Conservation (phyloP, 1,284 basidiomycete species). For the Afroboletus lepidellus region DNA sequence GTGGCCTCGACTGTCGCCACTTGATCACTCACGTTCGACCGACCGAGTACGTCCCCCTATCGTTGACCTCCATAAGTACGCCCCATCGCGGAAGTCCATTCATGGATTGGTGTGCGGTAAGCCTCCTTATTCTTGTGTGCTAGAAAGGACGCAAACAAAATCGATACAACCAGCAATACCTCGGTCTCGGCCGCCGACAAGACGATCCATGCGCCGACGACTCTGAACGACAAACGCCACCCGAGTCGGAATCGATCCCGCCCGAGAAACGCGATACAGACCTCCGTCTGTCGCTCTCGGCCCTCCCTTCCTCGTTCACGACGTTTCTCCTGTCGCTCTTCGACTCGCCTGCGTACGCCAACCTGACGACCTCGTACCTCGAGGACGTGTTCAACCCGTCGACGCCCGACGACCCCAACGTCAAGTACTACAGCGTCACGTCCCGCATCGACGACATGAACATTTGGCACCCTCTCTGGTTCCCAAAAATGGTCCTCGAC, state of each 20-base stretch:
- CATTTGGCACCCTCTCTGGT: conserved; percentile 94
- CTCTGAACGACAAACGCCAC: conserved; percentile 8
- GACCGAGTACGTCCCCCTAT: conserved; percentile 80
- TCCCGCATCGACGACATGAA: conserved; percentile 72
- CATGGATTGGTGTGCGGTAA: conserved; percentile 97
- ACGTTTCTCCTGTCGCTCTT: conserved; percentile 88
- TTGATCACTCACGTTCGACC: conserved; percentile 87
- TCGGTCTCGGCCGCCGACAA: conserved; percentile 74
- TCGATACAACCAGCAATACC: conserved; percentile 58
- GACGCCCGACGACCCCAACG: conserved; percentile 81
- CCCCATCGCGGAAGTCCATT: conserved; percentile 97
- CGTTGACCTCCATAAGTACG: conserved; percentile 88
- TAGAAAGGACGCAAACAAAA: conserved; percentile 15
- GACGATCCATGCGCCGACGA: conserved; percentile 25
- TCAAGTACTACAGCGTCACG: conserved; percentile 92
- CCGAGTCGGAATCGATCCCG: conserved; percentile 19
- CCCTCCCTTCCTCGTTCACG: conserved; percentile 79
- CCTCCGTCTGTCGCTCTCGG: conserved; percentile 45
- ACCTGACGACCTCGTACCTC: conserved; percentile 87
- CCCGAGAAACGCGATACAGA: conserved; percentile 28
- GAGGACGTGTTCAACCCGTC: conserved; percentile 87
- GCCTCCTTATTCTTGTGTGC: conserved; percentile 29
- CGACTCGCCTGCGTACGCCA: conserved; percentile 96
- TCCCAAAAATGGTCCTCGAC: conserved; percentile 93
- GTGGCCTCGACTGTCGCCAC: conserved; percentile 91